A percentile compares a stretch with the other conserved stretches of the same genome.
phyloP scores from a whole-genome alignment of 306 rosid genomes.

The Senna tora region DNA sequence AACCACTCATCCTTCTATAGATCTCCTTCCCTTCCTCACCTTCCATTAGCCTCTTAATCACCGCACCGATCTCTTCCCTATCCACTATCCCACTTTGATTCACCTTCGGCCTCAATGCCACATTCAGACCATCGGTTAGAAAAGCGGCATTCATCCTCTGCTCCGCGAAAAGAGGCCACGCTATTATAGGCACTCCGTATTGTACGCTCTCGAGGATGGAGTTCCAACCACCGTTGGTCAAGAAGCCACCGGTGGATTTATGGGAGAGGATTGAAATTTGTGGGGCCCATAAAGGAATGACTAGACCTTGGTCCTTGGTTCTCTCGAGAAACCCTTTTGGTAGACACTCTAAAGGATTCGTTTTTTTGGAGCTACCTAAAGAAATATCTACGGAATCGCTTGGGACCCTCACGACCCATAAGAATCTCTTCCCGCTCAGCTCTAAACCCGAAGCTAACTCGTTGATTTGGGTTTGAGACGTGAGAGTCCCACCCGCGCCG shows the following conservation, averaged over 20 bases:
- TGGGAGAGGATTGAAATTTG: too few relatives aligned
- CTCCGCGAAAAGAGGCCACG: conserved; percentile 40
- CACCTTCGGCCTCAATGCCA: conserved; percentile 30
- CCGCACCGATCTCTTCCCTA: conserved; percentile 36
- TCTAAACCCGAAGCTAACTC: conserved; percentile 42
- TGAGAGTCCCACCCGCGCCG: conserved; percentile 41
- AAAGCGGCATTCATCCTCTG: conserved; percentile 36
- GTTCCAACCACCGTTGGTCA: not conserved
- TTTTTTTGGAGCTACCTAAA: too few relatives aligned
- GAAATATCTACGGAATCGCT: not conserved
- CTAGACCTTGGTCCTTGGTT: too few relatives aligned
- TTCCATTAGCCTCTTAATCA: conserved; percentile 33
- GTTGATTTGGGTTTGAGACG: conserved; percentile 29
- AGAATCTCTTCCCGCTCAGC: not conserved
- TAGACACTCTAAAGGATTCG: too few relatives aligned
- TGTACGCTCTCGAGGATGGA: conserved; percentile 33
- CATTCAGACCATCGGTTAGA: conserved; percentile 13
- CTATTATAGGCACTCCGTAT: conserved; percentile 32
- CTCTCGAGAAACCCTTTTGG: too few relatives aligned
- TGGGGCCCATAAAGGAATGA: too few relatives aligned
- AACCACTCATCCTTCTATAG: not conserved
- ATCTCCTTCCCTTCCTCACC: conserved; percentile 30
- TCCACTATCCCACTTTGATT: conserved; percentile 20
- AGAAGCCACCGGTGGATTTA: too few relatives aligned
- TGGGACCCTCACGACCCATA: conserved; percentile 39